Conservation (phyloP, 2,329 filamentous ascomycete genomes). For the Diaporthe caulivora region DNA sequence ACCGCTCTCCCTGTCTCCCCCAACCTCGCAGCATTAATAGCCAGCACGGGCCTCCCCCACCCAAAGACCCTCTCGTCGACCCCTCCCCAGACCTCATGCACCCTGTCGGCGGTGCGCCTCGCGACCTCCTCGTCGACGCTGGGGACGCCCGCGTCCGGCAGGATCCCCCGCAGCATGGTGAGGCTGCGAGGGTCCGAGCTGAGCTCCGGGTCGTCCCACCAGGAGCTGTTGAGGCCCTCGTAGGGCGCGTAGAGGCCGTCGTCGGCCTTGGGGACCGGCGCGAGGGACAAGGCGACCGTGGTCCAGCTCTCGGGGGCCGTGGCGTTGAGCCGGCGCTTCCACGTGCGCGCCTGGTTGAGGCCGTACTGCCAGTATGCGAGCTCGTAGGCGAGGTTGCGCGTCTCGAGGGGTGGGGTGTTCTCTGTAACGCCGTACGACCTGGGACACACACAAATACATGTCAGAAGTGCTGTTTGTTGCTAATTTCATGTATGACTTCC, state of each 20-base stretch:
- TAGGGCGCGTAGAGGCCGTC: slow-evolving; percentile 58
- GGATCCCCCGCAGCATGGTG: slow-evolving; percentile 58
- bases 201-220: slow-evolving; percentile 54
- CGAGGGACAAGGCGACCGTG: slow-evolving; percentile 56
- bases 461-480: not conserved
- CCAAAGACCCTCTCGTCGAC: slow-evolving; percentile 56
- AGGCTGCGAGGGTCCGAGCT: slow-evolving; percentile 59
- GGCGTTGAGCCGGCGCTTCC: slow-evolving; percentile 56
- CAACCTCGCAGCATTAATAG: slow-evolving; percentile 58
- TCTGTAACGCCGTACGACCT: slow-evolving; percentile 63
- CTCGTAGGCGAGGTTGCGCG: slow-evolving; percentile 63
- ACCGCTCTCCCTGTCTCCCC: slow-evolving; percentile 57
- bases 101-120: slow-evolving; percentile 52
- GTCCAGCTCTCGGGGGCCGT: slow-evolving; percentile 55
- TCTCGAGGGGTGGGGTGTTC: slow-evolving; percentile 61
- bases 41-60: slow-evolving; percentile 61
- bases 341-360: slow-evolving; percentile 56
- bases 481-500: not conserved
- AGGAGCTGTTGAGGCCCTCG: slow-evolving; percentile 59
- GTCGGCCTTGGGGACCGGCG: slow-evolving; percentile 56
- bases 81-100: slow-evolving; percentile 53
- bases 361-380: slow-evolving; percentile 64
- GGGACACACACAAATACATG: no score
- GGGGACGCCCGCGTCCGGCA: slow-evolving; percentile 50
- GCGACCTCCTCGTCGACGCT: slow-evolving; percentile 46